Conservation (phyloP, 2,329 filamentous ascomycete species). For the Fusarium sp. region DNA sequence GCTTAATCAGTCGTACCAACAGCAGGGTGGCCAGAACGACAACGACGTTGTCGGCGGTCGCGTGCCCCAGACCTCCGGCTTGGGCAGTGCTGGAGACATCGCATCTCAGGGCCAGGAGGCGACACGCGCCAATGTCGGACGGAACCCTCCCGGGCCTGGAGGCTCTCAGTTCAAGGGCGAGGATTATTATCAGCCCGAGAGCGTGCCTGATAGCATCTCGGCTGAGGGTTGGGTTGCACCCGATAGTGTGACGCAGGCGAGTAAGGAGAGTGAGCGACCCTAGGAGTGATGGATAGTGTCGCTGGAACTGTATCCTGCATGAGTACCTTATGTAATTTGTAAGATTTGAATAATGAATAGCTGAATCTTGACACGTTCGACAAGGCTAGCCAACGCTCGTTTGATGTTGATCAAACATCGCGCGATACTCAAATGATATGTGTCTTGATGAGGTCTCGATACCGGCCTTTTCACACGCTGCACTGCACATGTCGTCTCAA, state of each 20-base stretch:
- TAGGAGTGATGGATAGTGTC: not conserved
- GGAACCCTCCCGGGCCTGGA: constrained; percentile 48
- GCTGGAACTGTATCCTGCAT: constrained; percentile 10
- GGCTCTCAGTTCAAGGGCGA: constrained; percentile 55
- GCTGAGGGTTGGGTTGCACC: constrained; percentile 57
- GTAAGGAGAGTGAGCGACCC: constrained; percentile 39
- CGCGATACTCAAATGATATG: not conserved
- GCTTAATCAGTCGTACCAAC: constrained; percentile 37
- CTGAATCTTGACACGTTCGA: not conserved
- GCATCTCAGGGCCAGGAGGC: constrained; percentile 52
- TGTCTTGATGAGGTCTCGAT: not conserved
- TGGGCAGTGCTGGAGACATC: constrained; percentile 44
- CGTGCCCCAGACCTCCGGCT: constrained; percentile 39
- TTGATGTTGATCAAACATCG: not conserved
- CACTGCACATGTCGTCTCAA: not conserved
- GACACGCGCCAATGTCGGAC: constrained; percentile 52
- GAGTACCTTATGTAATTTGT: constrained; percentile 16
- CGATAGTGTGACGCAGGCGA: constrained; percentile 53
- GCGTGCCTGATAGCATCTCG: constrained; percentile 56
- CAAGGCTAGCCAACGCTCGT: not conserved
- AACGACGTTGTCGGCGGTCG: constrained; percentile 49
- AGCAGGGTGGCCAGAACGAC: constrained; percentile 53
- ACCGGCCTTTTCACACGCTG: not conserved
- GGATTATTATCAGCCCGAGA: constrained; percentile 56
- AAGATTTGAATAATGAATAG: constrained; percentile 24